Conservation (phyloP, 257 asterid species). For the Solanum appendiculatum region DNA sequence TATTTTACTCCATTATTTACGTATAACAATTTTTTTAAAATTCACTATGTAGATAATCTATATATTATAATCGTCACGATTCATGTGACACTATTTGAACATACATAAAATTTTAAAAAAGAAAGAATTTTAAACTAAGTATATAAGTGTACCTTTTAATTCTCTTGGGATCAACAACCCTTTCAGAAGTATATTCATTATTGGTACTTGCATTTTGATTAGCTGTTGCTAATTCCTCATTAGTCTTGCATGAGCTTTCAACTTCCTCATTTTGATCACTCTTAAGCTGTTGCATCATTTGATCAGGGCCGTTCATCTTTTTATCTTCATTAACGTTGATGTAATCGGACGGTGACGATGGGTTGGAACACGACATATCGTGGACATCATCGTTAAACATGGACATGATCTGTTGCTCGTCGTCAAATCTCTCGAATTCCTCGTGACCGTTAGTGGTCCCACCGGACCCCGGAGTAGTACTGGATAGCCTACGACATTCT, state of each 20-base stretch:
- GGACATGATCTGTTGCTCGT: slow-evolving; percentile 81
- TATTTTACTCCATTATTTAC: no score
- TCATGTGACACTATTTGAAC: not conserved
- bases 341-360: slow-evolving; percentile 72
- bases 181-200: slow-evolving; percentile 37
- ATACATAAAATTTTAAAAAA: no score
- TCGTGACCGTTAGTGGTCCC: not conserved
- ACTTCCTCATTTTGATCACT: slow-evolving; percentile 58
- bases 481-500: slow-evolving; percentile 50
- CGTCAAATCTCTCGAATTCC: slow-evolving; percentile 64
- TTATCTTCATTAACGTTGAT: slow-evolving; percentile 54
- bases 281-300: slow-evolving; percentile 31
- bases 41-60: no score
- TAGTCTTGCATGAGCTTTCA: slow-evolving; percentile 48
- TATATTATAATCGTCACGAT: no score
- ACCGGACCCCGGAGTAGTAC: not conserved
- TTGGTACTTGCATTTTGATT: not conserved
- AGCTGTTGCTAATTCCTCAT: slow-evolving; percentile 9
- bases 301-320: slow-evolving; percentile 1
- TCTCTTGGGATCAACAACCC: slow-evolving; percentile 72
- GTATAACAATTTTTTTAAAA: no score
- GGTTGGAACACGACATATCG: slow-evolving; percentile 43
- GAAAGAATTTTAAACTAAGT: no score
- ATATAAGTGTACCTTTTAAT: slow-evolving; percentile 50
- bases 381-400: slow-evolving; percentile 54